phyloP scores from a whole-genome alignment of 2,329 filamentous ascomycete genomes.

The Mycosphaerella sp. region DNA sequence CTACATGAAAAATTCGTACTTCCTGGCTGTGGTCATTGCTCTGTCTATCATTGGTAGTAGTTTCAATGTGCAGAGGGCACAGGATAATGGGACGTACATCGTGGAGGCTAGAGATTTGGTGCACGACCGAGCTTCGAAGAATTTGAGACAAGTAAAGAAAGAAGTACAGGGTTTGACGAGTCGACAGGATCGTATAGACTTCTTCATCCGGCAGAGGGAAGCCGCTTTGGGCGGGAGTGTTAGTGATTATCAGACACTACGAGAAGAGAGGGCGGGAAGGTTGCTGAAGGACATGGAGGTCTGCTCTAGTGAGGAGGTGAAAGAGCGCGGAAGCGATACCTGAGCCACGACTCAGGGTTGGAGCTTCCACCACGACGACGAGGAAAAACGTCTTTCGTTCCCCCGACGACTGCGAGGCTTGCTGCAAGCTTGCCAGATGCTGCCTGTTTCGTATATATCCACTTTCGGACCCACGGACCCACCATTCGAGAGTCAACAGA shows the following conservation, averaged over 20 bases:
- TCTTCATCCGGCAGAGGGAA: constrained; percentile 70
- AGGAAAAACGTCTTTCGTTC: too few species aligned
- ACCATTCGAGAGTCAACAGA: too few species aligned
- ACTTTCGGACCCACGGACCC: too few species aligned
- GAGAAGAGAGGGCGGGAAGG: constrained; percentile 43
- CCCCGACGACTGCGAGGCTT: too few species aligned
- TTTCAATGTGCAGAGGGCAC: constrained; percentile 65
- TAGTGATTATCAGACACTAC: constrained; percentile 38
- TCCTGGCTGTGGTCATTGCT: constrained; percentile 64
- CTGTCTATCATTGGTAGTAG: constrained; percentile 65
- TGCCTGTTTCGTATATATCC: too few species aligned
- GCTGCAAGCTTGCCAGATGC: too few species aligned
- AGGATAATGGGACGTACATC: constrained; percentile 54
- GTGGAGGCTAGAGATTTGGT: constrained; percentile 61
- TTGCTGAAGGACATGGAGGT: constrained; percentile 43
- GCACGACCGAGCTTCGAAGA: constrained; percentile 60
- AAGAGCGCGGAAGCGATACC: not conserved
- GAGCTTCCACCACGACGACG: too few species aligned
- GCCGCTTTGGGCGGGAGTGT: constrained; percentile 38
- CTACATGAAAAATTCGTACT: constrained; percentile 73
- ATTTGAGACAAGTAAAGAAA: constrained; percentile 52
- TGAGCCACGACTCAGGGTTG: too few species aligned
- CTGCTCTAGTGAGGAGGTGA: constrained; percentile 38
- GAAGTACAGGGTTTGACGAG: constrained; percentile 45
- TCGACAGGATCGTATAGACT: constrained; percentile 58